A percentile compares a stretch with the other conserved stretches of the same genome.
phyloP scores from a whole-genome alignment of 2,329 filamentous ascomycete genomes.

The Calonectria pseudoturangicola region DNA sequence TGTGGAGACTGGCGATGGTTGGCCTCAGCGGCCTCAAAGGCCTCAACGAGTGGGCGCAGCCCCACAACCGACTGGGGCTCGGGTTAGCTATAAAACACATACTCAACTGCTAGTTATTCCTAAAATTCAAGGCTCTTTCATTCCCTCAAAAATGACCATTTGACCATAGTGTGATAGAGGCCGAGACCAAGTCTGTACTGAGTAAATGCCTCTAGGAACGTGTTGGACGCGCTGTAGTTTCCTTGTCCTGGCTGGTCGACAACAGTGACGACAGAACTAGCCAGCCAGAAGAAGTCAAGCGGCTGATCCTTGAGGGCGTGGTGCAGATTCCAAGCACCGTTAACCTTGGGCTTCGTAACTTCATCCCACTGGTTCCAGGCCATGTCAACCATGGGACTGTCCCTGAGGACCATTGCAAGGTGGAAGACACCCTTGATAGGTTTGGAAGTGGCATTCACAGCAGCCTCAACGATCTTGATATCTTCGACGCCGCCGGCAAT shows the following conservation, averaged over 20 bases:
- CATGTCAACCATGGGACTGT: constrained; percentile 58
- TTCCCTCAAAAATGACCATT: too few species aligned
- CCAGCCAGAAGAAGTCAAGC: constrained; percentile 63
- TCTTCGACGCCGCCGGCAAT: constrained; percentile 59
- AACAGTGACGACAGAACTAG: constrained; percentile 59
- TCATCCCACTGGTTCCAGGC: constrained; percentile 56
- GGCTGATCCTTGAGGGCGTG: constrained; percentile 50
- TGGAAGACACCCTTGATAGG: constrained; percentile 64
- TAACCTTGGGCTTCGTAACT: constrained; percentile 57
- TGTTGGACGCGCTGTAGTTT: constrained; percentile 65
- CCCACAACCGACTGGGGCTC: too few species aligned
- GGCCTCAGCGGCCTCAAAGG: too few species aligned
- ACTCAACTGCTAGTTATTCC: too few species aligned
- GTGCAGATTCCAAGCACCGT: constrained; percentile 62
- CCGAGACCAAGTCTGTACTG: constrained; percentile 57
- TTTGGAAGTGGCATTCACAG: constrained; percentile 44
- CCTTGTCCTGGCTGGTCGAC: constrained; percentile 61
- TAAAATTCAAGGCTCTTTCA: too few species aligned
- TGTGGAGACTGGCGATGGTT: too few species aligned
- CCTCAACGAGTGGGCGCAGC: too few species aligned
- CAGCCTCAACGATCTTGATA: constrained; percentile 53
- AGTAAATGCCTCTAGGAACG: constrained; percentile 63
- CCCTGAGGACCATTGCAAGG: constrained; percentile 61
- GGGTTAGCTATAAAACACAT: too few species aligned
- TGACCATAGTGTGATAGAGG: too few species aligned